Evolutionary conservation across 805 yeast species (phyloP).

Genomic region (Ogataea pini): DNA sequence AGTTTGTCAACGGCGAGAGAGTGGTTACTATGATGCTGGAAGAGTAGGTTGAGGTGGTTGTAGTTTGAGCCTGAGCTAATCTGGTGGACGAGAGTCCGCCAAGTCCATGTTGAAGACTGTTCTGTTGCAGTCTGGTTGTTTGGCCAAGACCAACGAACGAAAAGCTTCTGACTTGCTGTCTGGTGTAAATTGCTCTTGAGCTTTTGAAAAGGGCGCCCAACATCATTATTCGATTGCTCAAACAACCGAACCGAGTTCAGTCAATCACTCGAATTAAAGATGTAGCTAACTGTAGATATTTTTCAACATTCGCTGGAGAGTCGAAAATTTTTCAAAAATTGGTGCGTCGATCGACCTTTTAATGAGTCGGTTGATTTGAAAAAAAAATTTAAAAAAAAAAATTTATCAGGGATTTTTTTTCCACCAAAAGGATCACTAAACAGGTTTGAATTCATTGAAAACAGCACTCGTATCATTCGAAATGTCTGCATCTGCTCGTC

Average conservation of each 20-base stretch:
- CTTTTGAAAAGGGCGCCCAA: conserved; percentile 3
- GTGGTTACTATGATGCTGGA: conserved; percentile 26
- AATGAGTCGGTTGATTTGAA: not conserved
- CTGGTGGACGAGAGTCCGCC: conserved; percentile 5
- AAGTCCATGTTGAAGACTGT: conserved; percentile 5
- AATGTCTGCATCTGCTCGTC: conserved; percentile 37
- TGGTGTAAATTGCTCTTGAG: conserved; percentile 1
- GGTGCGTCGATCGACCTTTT: conserved; percentile 1
- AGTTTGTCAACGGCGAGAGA: conserved; percentile 18
- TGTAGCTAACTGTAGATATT: not conserved
- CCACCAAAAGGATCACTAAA: not conserved
- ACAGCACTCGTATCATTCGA: not conserved
- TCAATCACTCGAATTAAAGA: too few species aligned
- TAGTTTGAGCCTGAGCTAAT: conserved; percentile 14
- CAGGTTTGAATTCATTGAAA: too few species aligned
- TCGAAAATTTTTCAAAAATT: conserved; percentile 9
- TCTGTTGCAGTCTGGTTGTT: conserved; percentile 9
- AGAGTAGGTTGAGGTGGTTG: conserved; percentile 18
- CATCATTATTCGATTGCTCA: not conserved
- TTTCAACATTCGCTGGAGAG: not conserved
- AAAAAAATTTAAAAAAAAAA: conserved; percentile 4
- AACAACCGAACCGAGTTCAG: too few species aligned
- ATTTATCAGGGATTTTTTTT: conserved; percentile 3
- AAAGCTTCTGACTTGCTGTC: conserved; percentile 15
- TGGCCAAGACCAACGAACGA: conserved; percentile 21